Base-by-base conservation (phyloP, 371 early-diverging fungal genomes). In the Mortierella sp. region DNA sequence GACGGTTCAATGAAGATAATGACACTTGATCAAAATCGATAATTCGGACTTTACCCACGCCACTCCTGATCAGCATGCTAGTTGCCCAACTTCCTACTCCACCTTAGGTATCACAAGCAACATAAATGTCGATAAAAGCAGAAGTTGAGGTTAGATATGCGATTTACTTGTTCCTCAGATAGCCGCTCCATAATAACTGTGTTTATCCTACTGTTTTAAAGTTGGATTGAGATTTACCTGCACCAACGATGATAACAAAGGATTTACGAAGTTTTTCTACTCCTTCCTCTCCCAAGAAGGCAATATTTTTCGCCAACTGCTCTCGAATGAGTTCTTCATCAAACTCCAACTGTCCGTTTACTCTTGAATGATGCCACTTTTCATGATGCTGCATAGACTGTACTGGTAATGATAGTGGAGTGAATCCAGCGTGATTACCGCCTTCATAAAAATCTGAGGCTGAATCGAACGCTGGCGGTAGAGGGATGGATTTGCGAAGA, bases 11-110 rank as follows among this genome's bases (percentile, higher is more conserved):
- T 34, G 92, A 92, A 47, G 95, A 94, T 22, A 97, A 84, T 2
- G 97, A 94, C 17, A 98, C 96, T 82, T 97, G 96, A 82, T 97
- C 98, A 83, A 98, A 98, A 72, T 98, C 98, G 58, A 98, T 95
- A 37, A 98, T 82, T 17, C 98, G 91, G 31, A 98, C 87, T 47
- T 87, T 88, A 69, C 91, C 90, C 0, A 97, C 95, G 29, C 98
- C 98, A 4, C 96, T 93, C 45, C 98, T 89, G 60, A 94, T 65
- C 42, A 98, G 85, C 96, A 97, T 95, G 35, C 95, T 85, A 2
- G 97, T 96, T 31, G 96, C 92, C 91, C 95, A 94, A 2, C 94
- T 93, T 15, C 95, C 98, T 5, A 98, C 98, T 4, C 98, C 98
- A 22, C 99, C 78, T 77, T 47, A 26, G 19, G 23, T 5, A 56